These are phyloP conservation scores for Boletus huronensis DNA, from an alignment of 768 basidiomycete genomes.

Conservation along the genomic window DNA sequence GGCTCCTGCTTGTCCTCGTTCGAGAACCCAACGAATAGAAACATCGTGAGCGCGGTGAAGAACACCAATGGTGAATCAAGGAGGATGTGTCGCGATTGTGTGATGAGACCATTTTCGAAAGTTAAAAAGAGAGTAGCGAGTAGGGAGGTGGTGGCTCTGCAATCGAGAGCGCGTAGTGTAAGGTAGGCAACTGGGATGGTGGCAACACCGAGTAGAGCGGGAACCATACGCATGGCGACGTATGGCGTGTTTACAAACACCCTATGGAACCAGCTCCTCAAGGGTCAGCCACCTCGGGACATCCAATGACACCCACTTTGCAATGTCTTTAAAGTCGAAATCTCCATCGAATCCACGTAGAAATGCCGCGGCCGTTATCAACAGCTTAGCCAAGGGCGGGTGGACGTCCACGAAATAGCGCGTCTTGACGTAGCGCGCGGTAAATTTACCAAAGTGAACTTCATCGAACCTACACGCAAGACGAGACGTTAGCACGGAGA, in stretches of 20 bases:
- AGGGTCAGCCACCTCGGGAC: background rate
- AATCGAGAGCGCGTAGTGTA: slow-evolving; percentile 89
- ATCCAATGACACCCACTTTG: slow-evolving; percentile 60
- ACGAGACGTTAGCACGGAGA: background rate
- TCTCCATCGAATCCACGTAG: slow-evolving; percentile 85
- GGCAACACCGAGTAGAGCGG: slow-evolving; percentile 82
- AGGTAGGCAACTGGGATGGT: slow-evolving; percentile 91
- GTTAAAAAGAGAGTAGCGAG: slow-evolving; percentile 88
- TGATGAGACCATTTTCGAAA: slow-evolving; percentile 95
- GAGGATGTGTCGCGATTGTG: slow-evolving; percentile 94
- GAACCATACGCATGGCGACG: slow-evolving; percentile 95
- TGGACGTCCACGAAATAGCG: slow-evolving; percentile 94
- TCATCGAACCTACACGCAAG: slow-evolving; percentile 78
- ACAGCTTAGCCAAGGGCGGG: slow-evolving; percentile 91
- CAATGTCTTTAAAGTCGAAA: slow-evolving; percentile 98
- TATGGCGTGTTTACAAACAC: slow-evolving; percentile 87
- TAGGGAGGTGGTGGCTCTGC: slow-evolving; percentile 87
- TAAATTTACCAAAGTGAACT: slow-evolving; percentile 98
- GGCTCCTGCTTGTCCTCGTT: slow-evolving; percentile 85
- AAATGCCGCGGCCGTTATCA: slow-evolving; percentile 90
- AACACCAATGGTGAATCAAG: slow-evolving; percentile 98
- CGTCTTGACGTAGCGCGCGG: slow-evolving; percentile 88
- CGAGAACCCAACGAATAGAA: slow-evolving; percentile 86
- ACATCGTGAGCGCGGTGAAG: slow-evolving; percentile 88
- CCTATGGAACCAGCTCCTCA: slow-evolving; percentile 39